These are phyloP conservation scores for Gnomoniopsis smithogilvyi DNA, from an alignment of 2,329 filamentous ascomycete species.

Conservation along the genomic window DNA sequence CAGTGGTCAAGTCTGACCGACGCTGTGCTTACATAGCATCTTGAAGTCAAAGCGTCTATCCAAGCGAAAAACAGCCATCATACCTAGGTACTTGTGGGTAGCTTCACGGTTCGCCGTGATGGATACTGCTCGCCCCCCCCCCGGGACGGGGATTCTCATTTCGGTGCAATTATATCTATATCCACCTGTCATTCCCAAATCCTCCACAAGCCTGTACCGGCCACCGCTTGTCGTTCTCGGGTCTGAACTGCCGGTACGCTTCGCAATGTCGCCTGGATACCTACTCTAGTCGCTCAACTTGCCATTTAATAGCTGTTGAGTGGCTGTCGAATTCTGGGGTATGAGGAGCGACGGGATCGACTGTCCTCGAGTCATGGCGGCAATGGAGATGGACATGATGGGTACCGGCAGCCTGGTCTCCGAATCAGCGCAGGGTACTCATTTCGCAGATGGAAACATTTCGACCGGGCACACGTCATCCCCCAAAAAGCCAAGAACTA, in stretches of 20 bases:
- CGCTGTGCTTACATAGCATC: background rate
- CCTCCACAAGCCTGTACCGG: background rate
- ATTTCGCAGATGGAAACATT: too few relatives aligned
- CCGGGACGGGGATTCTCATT: background rate
- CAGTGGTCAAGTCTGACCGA: background rate
- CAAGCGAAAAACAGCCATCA: background rate
- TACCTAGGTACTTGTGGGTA: background rate
- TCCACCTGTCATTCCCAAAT: background rate
- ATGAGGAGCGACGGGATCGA: slow-evolving; percentile 1
- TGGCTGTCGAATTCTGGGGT: background rate
- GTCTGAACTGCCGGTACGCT: background rate
- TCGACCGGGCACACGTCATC: too few relatives aligned
- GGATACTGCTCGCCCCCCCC: background rate
- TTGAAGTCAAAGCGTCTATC: background rate
- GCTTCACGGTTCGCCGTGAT: background rate
- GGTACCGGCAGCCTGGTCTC: background rate
- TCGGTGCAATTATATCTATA: background rate
- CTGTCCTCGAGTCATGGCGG: background rate
- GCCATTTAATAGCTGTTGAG: background rate
- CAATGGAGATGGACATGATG: background rate
- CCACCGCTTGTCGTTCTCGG: background rate
- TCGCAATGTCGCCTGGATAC: background rate
- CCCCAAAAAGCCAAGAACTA: too few relatives aligned
- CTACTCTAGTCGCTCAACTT: background rate
- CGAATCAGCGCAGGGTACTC: background rate